These are phyloP conservation scores for Parastagonospora avenae DNA, from an alignment of 2,329 filamentous ascomycete species.

Conservation along the genomic window DNA sequence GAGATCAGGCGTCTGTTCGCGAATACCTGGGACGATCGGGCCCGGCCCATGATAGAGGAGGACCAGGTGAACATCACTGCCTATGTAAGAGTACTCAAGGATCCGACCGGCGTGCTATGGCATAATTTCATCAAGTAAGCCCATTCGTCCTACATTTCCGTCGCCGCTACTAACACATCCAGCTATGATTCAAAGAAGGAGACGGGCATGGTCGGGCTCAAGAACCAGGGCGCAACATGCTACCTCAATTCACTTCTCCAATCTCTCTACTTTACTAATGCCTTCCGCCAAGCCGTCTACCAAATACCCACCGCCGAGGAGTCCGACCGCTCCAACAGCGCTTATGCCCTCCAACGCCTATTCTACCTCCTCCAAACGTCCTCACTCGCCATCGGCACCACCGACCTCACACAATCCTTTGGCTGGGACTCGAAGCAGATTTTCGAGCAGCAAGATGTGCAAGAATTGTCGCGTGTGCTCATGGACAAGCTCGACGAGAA, in stretches of 20 bases:
- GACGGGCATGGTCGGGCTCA: slow-evolving; percentile 93
- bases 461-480: slow-evolving; percentile 92
- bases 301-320: slow-evolving; percentile 93
- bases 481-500: slow-evolving; percentile 97
- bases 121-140: slow-evolving; percentile 79
- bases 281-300: slow-evolving; percentile 97
- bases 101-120: slow-evolving; percentile 88
- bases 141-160: background rate
- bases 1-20: slow-evolving; percentile 87
- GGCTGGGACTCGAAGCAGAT: slow-evolving; percentile 98
- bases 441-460: slow-evolving; percentile 98
- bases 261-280: slow-evolving; percentile 66
- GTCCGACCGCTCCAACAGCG: slow-evolving; percentile 80
- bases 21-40: slow-evolving; percentile 71
- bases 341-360: slow-evolving; percentile 88
- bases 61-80: slow-evolving; percentile 80
- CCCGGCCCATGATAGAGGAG: slow-evolving; percentile 76
- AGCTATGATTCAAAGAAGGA: slow-evolving; percentile 98
- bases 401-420: slow-evolving; percentile 93
- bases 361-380: slow-evolving; percentile 96
- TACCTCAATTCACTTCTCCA: slow-evolving; percentile 58
- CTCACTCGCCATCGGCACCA: slow-evolving; percentile 81
- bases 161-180: background rate
- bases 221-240: slow-evolving; percentile 85
- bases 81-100: slow-evolving; percentile 80